Base-by-base conservation (phyloP, 1,284 basidiomycete genomes). In the Lentinula novae-zelandiae region DNA sequence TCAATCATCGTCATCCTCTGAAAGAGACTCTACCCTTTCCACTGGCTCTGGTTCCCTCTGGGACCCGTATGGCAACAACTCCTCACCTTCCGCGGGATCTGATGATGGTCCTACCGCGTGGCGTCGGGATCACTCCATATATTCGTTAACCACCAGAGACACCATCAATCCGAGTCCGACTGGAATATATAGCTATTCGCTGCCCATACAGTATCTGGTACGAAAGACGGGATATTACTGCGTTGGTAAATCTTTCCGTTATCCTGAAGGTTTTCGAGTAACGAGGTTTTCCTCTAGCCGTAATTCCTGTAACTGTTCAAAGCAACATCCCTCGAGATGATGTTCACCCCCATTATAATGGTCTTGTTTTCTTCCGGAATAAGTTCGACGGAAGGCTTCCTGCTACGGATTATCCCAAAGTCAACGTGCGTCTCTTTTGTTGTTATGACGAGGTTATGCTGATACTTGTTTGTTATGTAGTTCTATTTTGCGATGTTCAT, bases 351-450 rank as follows among this genome's bases (percentile, higher is more conserved):
- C 79, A 81, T 20, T 99, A 96, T 75, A 78, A 80, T 7, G 96
- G 95, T 33, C 76, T 81, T 33, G 90, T 98, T 49, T 77, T 90
- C 51, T 99, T 98, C 81, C 83, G 84, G 67, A 98, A 98, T 73
- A 86, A 82, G 2, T 98, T 98, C 72, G 77, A 90, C 42, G 96
- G 96, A 40, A 85, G 93, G 72, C 81, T 99, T 17, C 86, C 96
- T 3, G 95, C 96, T 3, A 85, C 92, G 2, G 96, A 99, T 72
- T 97, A 98, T 72, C 96, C 96, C n/a, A 99, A 99, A 84, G 92
- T 98, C 69, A 89, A 86, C 64, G 94, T 96, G 72, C 71, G 91
- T 78, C 12, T 53, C 8, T 10, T 58, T n/a, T 42, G 12, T 54
- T 17, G 42, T 12, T n/a, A 22, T 46, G 9, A 2, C 7, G 54